Percentiles rank a stretch among this genome's conserved stretches.
phyloP scores from a whole-genome alignment of 1,284 basidiomycete species.

The Leccinum discolor region DNA sequence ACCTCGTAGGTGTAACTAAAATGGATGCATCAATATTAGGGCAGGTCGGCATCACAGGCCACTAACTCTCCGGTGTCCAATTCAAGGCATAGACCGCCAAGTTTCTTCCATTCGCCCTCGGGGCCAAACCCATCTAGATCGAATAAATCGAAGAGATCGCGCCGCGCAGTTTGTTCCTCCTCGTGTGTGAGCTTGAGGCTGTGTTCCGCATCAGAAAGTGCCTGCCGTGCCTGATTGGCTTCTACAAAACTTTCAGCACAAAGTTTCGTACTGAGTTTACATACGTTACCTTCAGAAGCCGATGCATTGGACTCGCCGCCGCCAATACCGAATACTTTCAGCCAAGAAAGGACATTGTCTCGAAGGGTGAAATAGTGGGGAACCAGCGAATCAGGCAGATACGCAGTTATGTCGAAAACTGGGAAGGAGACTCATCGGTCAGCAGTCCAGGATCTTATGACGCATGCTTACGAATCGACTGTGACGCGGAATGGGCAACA shows the following conservation, averaged over 20 bases:
- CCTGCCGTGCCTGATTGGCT: conserved; percentile 63
- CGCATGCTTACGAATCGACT: conserved; percentile 52
- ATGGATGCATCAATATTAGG: conserved; percentile 8
- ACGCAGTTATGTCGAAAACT: conserved; percentile 86
- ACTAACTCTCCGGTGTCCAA: conserved; percentile 89
- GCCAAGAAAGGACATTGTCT: conserved; percentile 62
- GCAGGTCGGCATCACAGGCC: background rate
- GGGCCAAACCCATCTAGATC: conserved; percentile 71
- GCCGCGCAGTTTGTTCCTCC: conserved; percentile 50
- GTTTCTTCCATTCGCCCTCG: conserved; percentile 95
- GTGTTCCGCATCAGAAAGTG: conserved; percentile 61
- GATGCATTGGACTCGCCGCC: conserved; percentile 28
- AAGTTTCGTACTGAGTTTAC: background rate
- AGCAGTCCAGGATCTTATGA: conserved; percentile 1
- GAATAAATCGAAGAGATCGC: conserved; percentile 65
- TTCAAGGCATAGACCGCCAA: conserved; percentile 82
- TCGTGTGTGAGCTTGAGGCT: conserved; percentile 46
- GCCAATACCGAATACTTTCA: conserved; percentile 71
- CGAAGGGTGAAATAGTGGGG: conserved; percentile 78
- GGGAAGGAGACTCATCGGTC: conserved; percentile 12
- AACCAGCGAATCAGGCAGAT: conserved; percentile 83
- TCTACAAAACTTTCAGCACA: conserved; percentile 34
- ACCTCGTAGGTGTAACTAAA: conserved; percentile 92
- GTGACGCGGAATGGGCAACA: conserved; percentile 45
- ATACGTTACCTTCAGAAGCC: conserved; percentile 44